Conservation (phyloP, 164 flowering plant genomes). For the Dillenia turbinata region DNA sequence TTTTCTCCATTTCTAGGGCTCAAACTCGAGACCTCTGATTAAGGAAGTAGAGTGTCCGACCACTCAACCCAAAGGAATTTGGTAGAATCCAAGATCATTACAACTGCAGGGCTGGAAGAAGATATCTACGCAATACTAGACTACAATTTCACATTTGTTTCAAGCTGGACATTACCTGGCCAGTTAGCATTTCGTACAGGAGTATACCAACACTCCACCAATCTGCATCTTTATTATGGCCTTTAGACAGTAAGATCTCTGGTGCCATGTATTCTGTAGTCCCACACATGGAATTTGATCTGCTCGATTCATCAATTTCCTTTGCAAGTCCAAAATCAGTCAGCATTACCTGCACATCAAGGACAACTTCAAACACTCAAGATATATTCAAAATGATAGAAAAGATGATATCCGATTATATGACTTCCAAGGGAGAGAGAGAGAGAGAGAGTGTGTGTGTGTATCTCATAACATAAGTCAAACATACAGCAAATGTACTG, state of each 20-base stretch:
- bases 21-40: too few relatives aligned
- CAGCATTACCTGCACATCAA: conserved; percentile 55
- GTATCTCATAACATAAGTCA: too few relatives aligned
- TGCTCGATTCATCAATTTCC: conserved; percentile 68
- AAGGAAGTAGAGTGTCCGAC: too few relatives aligned
- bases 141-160: too few relatives aligned
- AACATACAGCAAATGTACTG: conserved; percentile 2
- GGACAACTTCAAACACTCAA: neutral
- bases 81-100: too few relatives aligned
- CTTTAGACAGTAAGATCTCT: conserved; percentile 66
- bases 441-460: conserved; percentile 4
- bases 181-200: conserved; percentile 73
- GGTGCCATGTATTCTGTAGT: conserved; percentile 97
- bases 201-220: conserved; percentile 94
- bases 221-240: conserved; percentile 86
- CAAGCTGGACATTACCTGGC: conserved; percentile 40
- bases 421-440: neutral
- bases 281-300: conserved; percentile 89
- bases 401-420: neutral
- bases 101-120: too few relatives aligned
- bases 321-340: conserved; percentile 93
- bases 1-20: too few relatives aligned
- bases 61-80: too few relatives aligned
- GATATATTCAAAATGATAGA: neutral
- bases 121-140: too few relatives aligned